phyloP scores from a whole-genome alignment of 176 grass and related monocot species.

The Zea mays region DNA sequence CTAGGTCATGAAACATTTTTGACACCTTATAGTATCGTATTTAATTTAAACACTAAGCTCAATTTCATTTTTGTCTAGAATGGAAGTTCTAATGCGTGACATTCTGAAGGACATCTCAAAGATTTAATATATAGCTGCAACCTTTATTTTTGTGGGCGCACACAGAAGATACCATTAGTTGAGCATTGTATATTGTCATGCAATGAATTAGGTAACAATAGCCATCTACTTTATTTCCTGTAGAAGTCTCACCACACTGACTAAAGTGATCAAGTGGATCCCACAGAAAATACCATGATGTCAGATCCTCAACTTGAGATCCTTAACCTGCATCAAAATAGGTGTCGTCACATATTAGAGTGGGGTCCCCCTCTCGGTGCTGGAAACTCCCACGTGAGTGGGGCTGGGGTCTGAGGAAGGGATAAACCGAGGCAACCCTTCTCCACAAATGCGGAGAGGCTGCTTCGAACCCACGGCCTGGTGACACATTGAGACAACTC shows the following conservation, averaged over 20 bases:
- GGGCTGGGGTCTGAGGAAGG: no score
- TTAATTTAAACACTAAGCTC: neutral
- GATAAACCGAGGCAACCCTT: no score
- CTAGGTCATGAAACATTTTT: neutral
- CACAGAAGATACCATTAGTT: conserved; percentile 40
- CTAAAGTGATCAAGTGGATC: conserved; percentile 57
- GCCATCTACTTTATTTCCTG: conserved; percentile 56
- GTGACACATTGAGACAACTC: no score
- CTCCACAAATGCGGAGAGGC: no score
- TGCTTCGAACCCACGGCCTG: no score
- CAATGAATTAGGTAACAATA: conserved; percentile 43
- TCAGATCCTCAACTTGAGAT: conserved; percentile 51
- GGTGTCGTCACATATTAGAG: conserved; percentile 56
- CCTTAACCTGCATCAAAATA: conserved; percentile 78
- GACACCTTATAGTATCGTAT: neutral
- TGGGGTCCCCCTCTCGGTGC: conserved; percentile 28
- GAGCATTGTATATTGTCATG: conserved; percentile 47
- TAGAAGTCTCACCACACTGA: conserved; percentile 49
- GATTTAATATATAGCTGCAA: conserved; percentile 30
- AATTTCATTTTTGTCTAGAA: conserved; percentile 32
- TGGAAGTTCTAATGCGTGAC: conserved; percentile 35
- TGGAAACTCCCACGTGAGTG: no score
- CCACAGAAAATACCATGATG: conserved; percentile 44
- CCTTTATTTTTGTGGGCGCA: conserved; percentile 55
- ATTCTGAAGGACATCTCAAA: conserved; percentile 35